These are phyloP conservation scores for Baorangia bicolor DNA, from an alignment of 768 basidiomycete genomes.

Conservation along the genomic window DNA sequence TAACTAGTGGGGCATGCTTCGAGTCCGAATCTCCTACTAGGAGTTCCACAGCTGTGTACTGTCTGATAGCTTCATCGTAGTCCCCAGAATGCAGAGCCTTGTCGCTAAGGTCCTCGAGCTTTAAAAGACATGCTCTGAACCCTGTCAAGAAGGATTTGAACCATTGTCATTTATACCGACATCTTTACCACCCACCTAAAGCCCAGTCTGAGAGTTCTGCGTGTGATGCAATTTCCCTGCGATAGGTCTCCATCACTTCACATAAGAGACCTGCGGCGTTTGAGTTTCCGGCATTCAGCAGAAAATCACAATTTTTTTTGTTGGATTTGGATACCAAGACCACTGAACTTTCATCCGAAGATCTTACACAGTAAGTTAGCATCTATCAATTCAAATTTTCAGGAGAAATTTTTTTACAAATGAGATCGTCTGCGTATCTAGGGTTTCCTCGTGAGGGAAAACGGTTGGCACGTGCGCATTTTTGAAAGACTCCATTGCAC, in stretches of 20 bases:
- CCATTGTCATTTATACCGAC: too few species aligned
- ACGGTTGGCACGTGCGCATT: conserved; percentile 7
- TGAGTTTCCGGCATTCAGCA: neutral
- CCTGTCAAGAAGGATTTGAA: neutral
- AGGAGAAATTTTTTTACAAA: conserved; percentile 5
- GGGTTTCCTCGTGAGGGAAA: conserved; percentile 12
- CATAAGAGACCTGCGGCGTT: conserved; percentile 7
- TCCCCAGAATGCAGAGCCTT: neutral
- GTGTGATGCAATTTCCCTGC: conserved; percentile 11
- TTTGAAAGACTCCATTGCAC: conserved; percentile 7
- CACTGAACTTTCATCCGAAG: conserved; percentile 24
- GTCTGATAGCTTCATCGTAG: conserved; percentile 11
- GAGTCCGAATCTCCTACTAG: conserved; percentile 1
- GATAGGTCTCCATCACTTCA: conserved; percentile 5
- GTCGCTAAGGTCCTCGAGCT: conserved; percentile 11
- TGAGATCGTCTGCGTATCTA: conserved; percentile 13
- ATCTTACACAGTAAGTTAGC: conserved; percentile 6
- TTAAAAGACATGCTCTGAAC: conserved; percentile 7
- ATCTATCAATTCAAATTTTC: neutral
- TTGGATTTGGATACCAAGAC: conserved; percentile 14
- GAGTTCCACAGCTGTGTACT: conserved; percentile 14
- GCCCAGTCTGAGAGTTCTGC: conserved; percentile 17
- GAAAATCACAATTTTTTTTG: conserved; percentile 10
- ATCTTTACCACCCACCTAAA: neutral
- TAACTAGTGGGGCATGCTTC: conserved; percentile 5